phyloP scores from a whole-genome alignment of 2,329 filamentous ascomycete species.

The Aspergillus fumigatus region DNA sequence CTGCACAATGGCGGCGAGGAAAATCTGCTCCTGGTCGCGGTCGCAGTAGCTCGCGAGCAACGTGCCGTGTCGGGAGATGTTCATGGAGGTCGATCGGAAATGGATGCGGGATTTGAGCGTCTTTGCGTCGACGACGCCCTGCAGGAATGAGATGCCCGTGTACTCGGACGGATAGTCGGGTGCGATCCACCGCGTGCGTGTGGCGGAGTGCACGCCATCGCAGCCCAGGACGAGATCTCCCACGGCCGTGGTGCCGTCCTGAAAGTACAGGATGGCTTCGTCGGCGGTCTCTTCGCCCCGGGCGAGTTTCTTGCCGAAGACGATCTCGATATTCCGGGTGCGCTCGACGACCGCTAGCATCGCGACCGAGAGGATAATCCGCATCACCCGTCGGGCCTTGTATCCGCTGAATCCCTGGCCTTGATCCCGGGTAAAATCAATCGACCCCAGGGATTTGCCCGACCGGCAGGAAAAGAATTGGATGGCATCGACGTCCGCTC shows the following conservation, averaged over 20 bases:
- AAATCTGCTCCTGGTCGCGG: slow-evolving; percentile 32
- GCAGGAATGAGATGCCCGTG: slow-evolving; percentile 39
- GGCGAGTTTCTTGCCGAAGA: slow-evolving; percentile 40
- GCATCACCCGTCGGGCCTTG: slow-evolving; percentile 40
- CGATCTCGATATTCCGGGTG: slow-evolving; percentile 32
- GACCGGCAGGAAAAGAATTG: slow-evolving; percentile 40
- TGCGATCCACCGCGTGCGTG: slow-evolving; percentile 36
- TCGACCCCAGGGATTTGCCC: slow-evolving; percentile 32
- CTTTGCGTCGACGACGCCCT: slow-evolving; percentile 28
- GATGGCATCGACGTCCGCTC: slow-evolving; percentile 38
- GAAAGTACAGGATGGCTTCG: slow-evolving; percentile 33
- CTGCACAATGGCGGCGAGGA: slow-evolving; percentile 38
- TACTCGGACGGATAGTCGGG: slow-evolving; percentile 33
- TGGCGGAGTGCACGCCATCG: slow-evolving; percentile 39
- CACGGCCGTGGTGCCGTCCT: slow-evolving; percentile 30
- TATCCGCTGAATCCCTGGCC: slow-evolving; percentile 38
- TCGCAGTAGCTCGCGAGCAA: slow-evolving; percentile 40
- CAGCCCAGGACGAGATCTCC: slow-evolving; percentile 38
- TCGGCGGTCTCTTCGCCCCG: slow-evolving; percentile 30
- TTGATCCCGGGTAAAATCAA: slow-evolving; percentile 36
- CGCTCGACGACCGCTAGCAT: slow-evolving; percentile 38
- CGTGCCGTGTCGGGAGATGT: slow-evolving; percentile 36
- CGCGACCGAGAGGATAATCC: slow-evolving; percentile 38
- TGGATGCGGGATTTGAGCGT: slow-evolving; percentile 26
- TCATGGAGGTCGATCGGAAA: slow-evolving; percentile 38